Evolutionary conservation across 2,329 filamentous ascomycete species (phyloP), one percentile per base, ranked within the genome.

Genomic region (Aspergillus fumigatiaffinis): DNA sequence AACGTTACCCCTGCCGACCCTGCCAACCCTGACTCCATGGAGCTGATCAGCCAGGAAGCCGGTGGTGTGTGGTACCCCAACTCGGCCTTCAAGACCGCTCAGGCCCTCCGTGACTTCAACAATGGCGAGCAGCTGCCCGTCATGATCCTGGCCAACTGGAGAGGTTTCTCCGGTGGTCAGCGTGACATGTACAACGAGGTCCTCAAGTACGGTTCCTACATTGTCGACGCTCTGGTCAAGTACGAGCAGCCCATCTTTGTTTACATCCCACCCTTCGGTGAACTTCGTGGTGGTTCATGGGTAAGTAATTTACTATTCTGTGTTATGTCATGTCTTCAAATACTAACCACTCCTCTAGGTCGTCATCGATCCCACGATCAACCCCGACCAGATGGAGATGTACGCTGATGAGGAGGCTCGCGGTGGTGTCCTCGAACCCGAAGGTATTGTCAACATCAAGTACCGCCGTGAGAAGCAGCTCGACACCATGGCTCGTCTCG

Each of bases 131-230:
- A 99, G 81, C 84, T 99, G 71, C 94, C 94, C 56, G 82, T 99
- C 65, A 97, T 99, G 92, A 99, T 99, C 73, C 87, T 99, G 63
- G 94, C 94, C 79, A 99, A 99, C 84, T 99, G 94, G 94, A 89
- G 94, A 87, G 94, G 94, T 82, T 99, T 99, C 91, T 99, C 94
- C 66, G 94, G 94, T 82, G 94, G 94, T 64, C 94, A 99, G 80
- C 91, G 93, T 67, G 94, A 99, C 79, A 99, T 99, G 94, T 99
- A 95, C 87, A 97, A 97, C 80, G 94, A 99, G 80, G 94, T 99
- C 17, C 87, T 99, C 77, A 99, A 99, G 83, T 99, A 99, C 72
- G 94, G 94, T 73, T 97, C 93, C 20, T 97, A 94, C 84, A 99
- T 99, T 72, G 94, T 99, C 66, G 94, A 99, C 71, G 93, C 93